phyloP scores from a whole-genome alignment of 2,329 filamentous ascomycete genomes.

The Diaporthe velutina region DNA sequence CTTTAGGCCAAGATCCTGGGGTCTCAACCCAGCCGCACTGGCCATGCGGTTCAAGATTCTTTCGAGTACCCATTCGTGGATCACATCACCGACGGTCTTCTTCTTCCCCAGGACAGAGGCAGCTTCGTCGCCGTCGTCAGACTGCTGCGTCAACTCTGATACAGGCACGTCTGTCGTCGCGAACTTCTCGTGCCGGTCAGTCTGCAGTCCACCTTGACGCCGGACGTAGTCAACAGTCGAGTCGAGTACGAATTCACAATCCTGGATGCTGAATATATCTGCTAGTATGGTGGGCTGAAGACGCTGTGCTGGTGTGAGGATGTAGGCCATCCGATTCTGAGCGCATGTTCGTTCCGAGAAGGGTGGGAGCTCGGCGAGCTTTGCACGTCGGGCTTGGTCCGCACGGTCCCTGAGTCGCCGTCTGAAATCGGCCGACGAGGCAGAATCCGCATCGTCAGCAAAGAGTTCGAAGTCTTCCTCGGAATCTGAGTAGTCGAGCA shows the following conservation, averaged over 20 bases:
- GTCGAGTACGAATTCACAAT: conserved; percentile 30
- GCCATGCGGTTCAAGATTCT: conserved; percentile 30
- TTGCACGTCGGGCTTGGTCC: conserved; percentile 33
- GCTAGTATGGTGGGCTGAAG: conserved; percentile 33
- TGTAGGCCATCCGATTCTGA: conserved; percentile 37
- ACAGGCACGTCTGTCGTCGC: conserved; percentile 39
- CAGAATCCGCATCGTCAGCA: conserved; percentile 21
- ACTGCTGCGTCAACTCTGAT: conserved; percentile 18
- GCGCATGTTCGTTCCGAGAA: conserved; percentile 29
- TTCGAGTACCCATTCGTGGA: conserved; percentile 18
- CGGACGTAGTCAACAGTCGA: conserved; percentile 32
- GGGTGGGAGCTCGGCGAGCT: conserved; percentile 35
- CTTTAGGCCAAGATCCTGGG: conserved; percentile 33
- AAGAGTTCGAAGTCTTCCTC: conserved; percentile 38
- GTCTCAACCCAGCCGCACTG: conserved; percentile 28
- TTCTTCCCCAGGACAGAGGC: background rate
- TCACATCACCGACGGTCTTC: conserved; percentile 12
- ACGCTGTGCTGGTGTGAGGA: conserved; percentile 33
- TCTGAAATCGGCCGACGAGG: background rate
- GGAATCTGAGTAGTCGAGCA: background rate
- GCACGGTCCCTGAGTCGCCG: conserved; percentile 25
- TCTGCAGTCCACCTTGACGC: conserved; percentile 35
- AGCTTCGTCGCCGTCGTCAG: background rate
- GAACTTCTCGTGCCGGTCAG: conserved; percentile 36
- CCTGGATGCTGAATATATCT: conserved; percentile 21